phyloP scores from a whole-genome alignment of 768 basidiomycete species.

The Kwoniella europaea region DNA sequence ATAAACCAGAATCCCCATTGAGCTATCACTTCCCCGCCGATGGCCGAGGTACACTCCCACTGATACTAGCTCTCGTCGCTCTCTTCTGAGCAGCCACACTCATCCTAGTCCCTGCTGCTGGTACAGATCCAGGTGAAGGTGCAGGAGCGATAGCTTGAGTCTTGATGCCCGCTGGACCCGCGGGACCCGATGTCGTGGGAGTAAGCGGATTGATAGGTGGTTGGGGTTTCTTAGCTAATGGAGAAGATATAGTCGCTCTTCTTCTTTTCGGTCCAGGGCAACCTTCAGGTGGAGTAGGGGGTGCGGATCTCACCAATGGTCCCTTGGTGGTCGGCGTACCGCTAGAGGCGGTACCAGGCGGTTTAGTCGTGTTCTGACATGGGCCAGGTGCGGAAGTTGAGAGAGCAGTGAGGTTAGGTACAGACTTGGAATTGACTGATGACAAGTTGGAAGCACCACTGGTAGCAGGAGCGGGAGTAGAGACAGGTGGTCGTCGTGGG shows the following conservation, averaged over 20 bases:
- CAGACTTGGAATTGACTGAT: conserved; percentile 37
- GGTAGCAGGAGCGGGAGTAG: background rate
- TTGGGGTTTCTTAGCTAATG: conserved; percentile 29
- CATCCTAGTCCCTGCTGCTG: conserved; percentile 22
- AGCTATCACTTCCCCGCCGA: background rate
- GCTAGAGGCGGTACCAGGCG: background rate
- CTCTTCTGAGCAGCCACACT: conserved; percentile 22
- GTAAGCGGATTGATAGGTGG: conserved; percentile 11
- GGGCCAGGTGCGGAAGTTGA: conserved; percentile 17
- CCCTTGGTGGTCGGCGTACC: conserved; percentile 24
- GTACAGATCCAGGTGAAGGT: background rate
- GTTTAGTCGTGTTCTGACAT: background rate
- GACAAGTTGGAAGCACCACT: conserved; percentile 5
- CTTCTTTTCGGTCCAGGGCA: conserved; percentile 48
- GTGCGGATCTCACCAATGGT: conserved; percentile 42
- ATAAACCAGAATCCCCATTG: background rate
- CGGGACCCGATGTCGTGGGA: background rate
- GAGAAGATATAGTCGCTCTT: conserved; percentile 39
- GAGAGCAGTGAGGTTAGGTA: conserved; percentile 34
- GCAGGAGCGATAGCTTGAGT: conserved; percentile 6
- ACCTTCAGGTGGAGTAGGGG: conserved; percentile 39
- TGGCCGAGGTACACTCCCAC: conserved; percentile 7
- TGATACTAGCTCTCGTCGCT: conserved; percentile 25
- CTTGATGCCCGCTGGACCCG: background rate
- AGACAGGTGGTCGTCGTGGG: conserved; percentile 10